phyloP scores from a whole-genome alignment of 768 basidiomycete species.

The Paxillus rubicundulus region DNA sequence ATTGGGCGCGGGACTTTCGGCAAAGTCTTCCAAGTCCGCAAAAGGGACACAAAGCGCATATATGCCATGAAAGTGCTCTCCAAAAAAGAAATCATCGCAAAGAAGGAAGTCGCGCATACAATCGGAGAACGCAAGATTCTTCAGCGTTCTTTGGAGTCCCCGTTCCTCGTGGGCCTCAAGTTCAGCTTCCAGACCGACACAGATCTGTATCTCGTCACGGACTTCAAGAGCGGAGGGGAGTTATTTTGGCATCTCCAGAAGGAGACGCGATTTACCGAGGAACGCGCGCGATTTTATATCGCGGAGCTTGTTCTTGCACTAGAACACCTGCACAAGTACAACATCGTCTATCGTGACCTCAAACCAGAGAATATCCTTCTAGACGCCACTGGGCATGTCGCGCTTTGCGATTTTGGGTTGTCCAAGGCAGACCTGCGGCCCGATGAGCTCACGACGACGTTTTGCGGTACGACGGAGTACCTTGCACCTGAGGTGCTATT shows the following conservation, averaged over 20 bases:
- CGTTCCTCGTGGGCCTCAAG: slow-evolving; percentile 97
- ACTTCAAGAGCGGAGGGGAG: slow-evolving; percentile 98
- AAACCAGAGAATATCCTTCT: slow-evolving; percentile 99
- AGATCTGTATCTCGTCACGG: slow-evolving; percentile 94
- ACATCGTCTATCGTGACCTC: slow-evolving; percentile 94
- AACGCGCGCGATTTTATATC: slow-evolving; percentile 93
- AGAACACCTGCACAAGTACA: slow-evolving; percentile 96
- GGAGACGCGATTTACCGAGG: slow-evolving; percentile 91
- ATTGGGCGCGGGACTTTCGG: slow-evolving; percentile 99
- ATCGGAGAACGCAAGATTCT: slow-evolving; percentile 99
- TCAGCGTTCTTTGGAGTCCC: slow-evolving; percentile 87
- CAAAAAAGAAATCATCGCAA: slow-evolving; percentile 98
- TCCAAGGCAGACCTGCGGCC: slow-evolving; percentile 93
- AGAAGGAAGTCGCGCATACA: slow-evolving; percentile 99
- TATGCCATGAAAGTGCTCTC: slow-evolving; percentile 99
- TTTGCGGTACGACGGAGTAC: slow-evolving; percentile 98
- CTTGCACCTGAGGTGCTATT: slow-evolving; percentile 98
- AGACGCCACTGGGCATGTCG: slow-evolving; percentile 97
- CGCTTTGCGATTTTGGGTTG: slow-evolving; percentile 96
- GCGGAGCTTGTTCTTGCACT: slow-evolving; percentile 93
- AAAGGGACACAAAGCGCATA: slow-evolving; percentile 96
- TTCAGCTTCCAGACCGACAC: slow-evolving; percentile 97
- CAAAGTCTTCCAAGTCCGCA: slow-evolving; percentile 98
- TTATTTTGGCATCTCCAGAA: slow-evolving; percentile 98
- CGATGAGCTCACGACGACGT: slow-evolving; percentile 97